These are phyloP conservation scores for Diaporthe aspalathi DNA, from an alignment of 2,329 filamentous ascomycete genomes.

Conservation along the genomic window DNA sequence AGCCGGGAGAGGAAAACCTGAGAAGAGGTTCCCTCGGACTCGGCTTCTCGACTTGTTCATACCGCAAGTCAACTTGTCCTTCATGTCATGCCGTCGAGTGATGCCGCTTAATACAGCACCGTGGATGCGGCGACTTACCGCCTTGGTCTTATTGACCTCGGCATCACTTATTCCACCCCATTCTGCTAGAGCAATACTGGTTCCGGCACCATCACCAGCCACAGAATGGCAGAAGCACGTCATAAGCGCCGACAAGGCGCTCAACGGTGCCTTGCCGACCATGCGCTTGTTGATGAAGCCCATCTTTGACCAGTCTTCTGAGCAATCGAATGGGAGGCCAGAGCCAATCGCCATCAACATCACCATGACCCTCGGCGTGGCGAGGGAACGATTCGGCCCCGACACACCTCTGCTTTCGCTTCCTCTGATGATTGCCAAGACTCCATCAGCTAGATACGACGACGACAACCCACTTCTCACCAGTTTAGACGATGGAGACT, in stretches of 20 bases:
- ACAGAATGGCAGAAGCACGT: not conserved
- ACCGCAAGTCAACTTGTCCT: not conserved
- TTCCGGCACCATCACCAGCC: not conserved
- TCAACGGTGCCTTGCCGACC: not conserved
- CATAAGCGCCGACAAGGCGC: not conserved
- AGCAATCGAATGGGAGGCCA: not conserved
- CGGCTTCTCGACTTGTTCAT: not conserved
- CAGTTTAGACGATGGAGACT: not conserved
- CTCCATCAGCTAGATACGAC: conserved; percentile 27
- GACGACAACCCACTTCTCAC: conserved; percentile 7
- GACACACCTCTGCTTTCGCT: conserved; percentile 20
- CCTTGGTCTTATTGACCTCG: not conserved
- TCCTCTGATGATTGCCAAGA: conserved; percentile 13
- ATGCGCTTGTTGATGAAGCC: conserved; percentile 22
- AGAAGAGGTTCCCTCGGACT: not conserved
- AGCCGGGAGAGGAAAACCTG: not conserved
- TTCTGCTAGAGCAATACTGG: not conserved
- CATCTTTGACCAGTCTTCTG: not conserved
- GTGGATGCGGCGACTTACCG: not conserved
- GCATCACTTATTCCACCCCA: not conserved
- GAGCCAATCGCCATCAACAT: conserved; percentile 27
- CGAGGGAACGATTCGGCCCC: not conserved
- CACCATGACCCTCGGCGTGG: conserved; percentile 5
- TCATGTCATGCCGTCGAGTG: no score
- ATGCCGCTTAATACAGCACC: not conserved